A percentile compares a stretch with the other conserved stretches of the same genome.
phyloP scores from a whole-genome alignment of 331 rosid genomes.

The Spiraea crenata region DNA sequence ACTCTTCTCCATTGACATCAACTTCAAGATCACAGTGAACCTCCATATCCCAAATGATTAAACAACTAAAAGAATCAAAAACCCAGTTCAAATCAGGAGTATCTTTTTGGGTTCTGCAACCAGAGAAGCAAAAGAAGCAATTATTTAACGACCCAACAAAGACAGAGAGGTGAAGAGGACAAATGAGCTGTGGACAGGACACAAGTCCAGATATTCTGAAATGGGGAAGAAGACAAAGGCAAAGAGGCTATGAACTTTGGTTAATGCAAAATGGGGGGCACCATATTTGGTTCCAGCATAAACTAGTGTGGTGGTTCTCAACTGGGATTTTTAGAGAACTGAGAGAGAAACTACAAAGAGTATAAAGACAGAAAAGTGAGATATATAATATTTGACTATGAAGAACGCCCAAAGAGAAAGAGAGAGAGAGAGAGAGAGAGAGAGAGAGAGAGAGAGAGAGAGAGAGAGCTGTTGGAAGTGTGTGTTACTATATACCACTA shows the following conservation, averaged over 20 bases:
- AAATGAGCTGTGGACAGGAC: constrained; percentile 7
- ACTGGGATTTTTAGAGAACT: constrained; percentile 26
- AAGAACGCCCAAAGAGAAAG: constrained; percentile 15
- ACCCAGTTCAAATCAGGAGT: constrained; percentile 18
- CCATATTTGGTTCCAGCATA: constrained; percentile 17
- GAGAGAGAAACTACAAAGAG: constrained; percentile 26
- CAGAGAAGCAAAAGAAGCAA: constrained; percentile 6
- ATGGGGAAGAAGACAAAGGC: constrained; percentile 37
- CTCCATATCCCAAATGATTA: constrained; percentile 47
- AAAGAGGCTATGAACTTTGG: constrained; percentile 18
- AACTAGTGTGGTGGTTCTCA: constrained; percentile 23
- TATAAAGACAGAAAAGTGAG: constrained; percentile 42
- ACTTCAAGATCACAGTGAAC: constrained; percentile 77
- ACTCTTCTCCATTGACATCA: constrained; percentile 87
- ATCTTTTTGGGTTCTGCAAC: constrained; percentile 17
- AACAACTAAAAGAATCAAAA: constrained; percentile 4
- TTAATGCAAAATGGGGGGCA: constrained; percentile 18
- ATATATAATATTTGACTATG: constrained; percentile 37
- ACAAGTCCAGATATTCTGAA: constrained; percentile 31
- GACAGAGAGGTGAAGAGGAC: constrained; percentile 16
- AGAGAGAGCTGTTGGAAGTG: constrained; percentile 23
- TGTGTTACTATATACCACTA: constrained; percentile 16
- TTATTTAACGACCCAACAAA: constrained; percentile 14
- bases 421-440: no score
- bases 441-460: constrained; percentile 19